Percentiles rank a stretch among this genome's conserved stretches.
These are phyloP conservation scores for Pharnaceum exiguum DNA, from an alignment of 148 eudicot species.

Conservation along the genomic window DNA sequence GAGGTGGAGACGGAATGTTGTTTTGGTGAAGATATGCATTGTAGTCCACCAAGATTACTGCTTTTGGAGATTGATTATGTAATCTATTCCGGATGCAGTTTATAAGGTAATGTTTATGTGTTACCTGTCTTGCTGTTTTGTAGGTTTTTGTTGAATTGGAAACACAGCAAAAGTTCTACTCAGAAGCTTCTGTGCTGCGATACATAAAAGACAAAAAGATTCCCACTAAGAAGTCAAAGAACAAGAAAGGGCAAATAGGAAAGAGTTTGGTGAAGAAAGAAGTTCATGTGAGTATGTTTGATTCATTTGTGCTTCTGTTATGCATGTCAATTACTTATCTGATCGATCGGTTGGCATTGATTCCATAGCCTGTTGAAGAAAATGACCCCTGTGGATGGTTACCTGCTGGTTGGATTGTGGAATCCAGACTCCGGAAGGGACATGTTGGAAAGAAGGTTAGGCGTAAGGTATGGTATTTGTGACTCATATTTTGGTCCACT, in stretches of 20 bases:
- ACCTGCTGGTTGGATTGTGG: constrained; percentile 69
- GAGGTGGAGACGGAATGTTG: too few species aligned
- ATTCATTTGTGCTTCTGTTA: constrained; percentile 2
- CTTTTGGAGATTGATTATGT: background rate
- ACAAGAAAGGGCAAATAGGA: constrained; percentile 9
- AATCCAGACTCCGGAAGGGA: constrained; percentile 29
- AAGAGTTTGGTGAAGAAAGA: constrained; percentile 21
- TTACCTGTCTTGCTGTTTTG: constrained; percentile 4
- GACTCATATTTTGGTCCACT: background rate
- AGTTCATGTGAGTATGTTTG: constrained; percentile 35
- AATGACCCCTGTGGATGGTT: constrained; percentile 42
- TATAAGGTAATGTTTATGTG: background rate
- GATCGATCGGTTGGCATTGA: constrained; percentile 8
- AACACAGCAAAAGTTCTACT: constrained; percentile 43
- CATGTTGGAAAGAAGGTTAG: constrained; percentile 24
- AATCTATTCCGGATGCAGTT: background rate
- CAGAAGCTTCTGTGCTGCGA: constrained; percentile 41
- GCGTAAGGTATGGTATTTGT: constrained; percentile 39
- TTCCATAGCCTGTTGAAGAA: constrained; percentile 20
- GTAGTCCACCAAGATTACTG: too few species aligned
- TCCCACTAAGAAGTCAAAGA: constrained; percentile 14
- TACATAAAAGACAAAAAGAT: constrained; percentile 18
- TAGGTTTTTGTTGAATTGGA: constrained; percentile 46
- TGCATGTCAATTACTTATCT: constrained; percentile 1
- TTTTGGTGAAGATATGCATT: background rate